Base-by-base conservation (phyloP, 2,329 filamentous ascomycete species). In the Xylariaceae sp. region DNA sequence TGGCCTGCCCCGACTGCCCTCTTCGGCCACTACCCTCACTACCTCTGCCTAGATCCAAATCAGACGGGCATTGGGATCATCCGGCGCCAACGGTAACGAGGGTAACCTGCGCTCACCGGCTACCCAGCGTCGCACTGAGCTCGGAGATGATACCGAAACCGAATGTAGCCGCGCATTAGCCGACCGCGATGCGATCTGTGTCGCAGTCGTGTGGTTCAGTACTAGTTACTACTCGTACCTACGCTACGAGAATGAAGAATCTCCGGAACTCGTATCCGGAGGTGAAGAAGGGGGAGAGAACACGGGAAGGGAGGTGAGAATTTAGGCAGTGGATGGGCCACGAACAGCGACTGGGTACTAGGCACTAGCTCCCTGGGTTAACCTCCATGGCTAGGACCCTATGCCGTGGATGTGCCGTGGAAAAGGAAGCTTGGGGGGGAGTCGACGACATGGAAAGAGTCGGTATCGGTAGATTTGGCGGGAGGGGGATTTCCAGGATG, bases 31-130 rank as follows among this genome's bases (percentile, higher is more conserved):
- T 30, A 30, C 23, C 23, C 5, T 5, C 23, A 30, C 23, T 30
- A 30, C 23, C 23, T 30, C 23, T 30, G 23, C 23, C 23, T 30
- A 30, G 23, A 30, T 30, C 23, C 23, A 30, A 56, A 64, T 64
- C 61, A 64, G 62, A 64, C 62, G 62, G 62, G 62, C 62, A 64
- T 64, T 60, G 35, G 55, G 53, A 64, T 60, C 39, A 23, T 55
- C 61, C 61, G 61, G 59, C 48, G 57, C 30, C 55, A 57, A 61
- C 54, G 41, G 41, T 45, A 6, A 45, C 41, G 41, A 45, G 13
- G 10, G 41, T 45, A 13, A 3, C 59, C 48, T 48, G 54, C 61
- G 57, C 51, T 57, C 52, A 51, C 44, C 44, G 45, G 55, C 34
- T 53, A 48, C 49, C n/a, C 37, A 51, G 30, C 37, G 48, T 57